phyloP scores from a whole-genome alignment of 192 early-diverging fungal species.

The Geosiphon pyriformis region DNA sequence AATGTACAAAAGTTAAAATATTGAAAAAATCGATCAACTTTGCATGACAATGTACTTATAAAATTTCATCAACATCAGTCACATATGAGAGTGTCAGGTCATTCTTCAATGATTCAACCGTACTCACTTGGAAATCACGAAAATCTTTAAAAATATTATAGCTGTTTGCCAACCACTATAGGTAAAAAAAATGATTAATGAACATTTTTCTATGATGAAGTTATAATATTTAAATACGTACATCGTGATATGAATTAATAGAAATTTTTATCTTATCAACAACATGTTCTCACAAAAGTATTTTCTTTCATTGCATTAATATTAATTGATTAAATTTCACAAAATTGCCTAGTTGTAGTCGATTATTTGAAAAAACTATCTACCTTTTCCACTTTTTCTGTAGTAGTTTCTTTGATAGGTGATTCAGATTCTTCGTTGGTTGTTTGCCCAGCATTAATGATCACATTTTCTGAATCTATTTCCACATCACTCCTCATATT shows the following conservation, averaged over 20 bases:
- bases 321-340: no score
- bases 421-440: no score
- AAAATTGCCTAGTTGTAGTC: no score
- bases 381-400: no score
- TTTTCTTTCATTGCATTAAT: not conserved
- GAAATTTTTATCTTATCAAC: conserved; percentile 4
- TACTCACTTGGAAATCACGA: not conserved
- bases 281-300: not conserved
- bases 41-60: conserved; percentile 6
- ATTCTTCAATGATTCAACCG: not conserved
- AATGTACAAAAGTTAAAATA: conserved; percentile 2
- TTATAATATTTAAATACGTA: conserved; percentile 5
- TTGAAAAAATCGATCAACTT: not conserved
- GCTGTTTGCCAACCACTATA: not conserved
- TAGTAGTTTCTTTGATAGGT: no score
- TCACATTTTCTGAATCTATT: no score
- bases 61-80: not conserved
- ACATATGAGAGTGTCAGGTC: not conserved
- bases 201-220: not conserved
- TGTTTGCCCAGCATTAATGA: no score
- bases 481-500: no score
- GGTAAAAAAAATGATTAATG: conserved; percentile 12
- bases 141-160: not conserved
- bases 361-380: no score
- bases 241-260: not conserved